Percentiles rank a stretch among this genome's conserved stretches.
These are phyloP conservation scores for Mallotus nudiflorus DNA, from an alignment of 345 rosid genomes.

Conservation along the genomic window DNA sequence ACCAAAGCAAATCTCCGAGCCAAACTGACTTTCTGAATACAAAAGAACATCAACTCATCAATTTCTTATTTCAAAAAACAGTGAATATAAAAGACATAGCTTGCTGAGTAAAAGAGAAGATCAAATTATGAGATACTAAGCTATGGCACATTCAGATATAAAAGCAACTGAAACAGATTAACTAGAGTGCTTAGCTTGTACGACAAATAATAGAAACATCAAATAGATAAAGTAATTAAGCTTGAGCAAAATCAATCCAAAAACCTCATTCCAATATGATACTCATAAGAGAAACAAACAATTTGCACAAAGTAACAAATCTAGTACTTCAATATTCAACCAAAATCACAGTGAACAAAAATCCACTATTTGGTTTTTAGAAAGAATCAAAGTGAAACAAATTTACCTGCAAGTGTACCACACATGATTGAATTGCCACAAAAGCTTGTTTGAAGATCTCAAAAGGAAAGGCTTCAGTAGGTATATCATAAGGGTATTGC, in stretches of 20 bases:
- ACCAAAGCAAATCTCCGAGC: constrained; percentile 97
- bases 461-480: constrained; percentile 90
- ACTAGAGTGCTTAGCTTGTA: neutral
- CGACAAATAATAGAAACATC: neutral
- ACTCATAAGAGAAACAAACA: neutral
- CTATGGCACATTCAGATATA: neutral
- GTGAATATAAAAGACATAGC: neutral
- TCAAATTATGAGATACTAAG: neutral
- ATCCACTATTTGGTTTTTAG: neutral
- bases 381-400: constrained; percentile 1
- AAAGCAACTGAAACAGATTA: neutral
- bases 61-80: constrained; percentile 4
- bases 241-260: neutral
- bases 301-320: neutral
- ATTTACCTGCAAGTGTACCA: constrained; percentile 90
- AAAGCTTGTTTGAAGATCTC: constrained; percentile 97
- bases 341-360: neutral
- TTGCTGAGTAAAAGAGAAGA: neutral
- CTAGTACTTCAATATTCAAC: neutral
- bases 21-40: constrained; percentile 84
- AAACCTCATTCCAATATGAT: constrained; percentile 6
- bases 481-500: constrained; percentile 98
- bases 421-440: constrained; percentile 95
- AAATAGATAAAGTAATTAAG: neutral
- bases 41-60: constrained; percentile 24